Percentiles rank a stretch among this genome's conserved stretches.
Conservation (phyloP, 2,329 filamentous ascomycete genomes). For the Aschersonia sp. region DNA sequence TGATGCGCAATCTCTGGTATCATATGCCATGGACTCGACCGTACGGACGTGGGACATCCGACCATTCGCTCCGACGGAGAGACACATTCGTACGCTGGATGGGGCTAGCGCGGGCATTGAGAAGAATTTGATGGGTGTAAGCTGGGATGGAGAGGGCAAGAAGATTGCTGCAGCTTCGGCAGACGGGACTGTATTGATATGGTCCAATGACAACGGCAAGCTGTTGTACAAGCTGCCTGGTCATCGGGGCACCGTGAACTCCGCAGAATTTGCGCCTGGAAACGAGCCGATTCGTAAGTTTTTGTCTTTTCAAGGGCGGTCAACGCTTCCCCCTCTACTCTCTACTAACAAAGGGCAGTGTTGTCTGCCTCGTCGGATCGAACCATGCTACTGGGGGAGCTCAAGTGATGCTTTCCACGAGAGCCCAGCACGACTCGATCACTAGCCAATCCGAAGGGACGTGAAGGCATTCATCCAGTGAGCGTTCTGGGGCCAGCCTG, state of each 20-base stretch:
- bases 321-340: neutral
- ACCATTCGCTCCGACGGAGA: conserved; percentile 80
- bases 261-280: conserved; percentile 76
- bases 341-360: conserved; percentile 41
- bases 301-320: neutral
- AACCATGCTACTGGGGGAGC: conserved; percentile 69
- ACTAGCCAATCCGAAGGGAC: no score
- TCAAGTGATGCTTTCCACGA: conserved; percentile 25
- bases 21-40: conserved; percentile 86
- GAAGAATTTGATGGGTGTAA: conserved; percentile 80
- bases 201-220: conserved; percentile 81
- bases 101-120: conserved; percentile 80
- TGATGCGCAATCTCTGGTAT: conserved; percentile 78
- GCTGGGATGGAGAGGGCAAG: conserved; percentile 78
- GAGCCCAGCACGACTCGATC: no score
- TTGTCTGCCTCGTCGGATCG: conserved; percentile 84
- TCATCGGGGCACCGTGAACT: conserved; percentile 89
- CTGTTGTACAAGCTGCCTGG: conserved; percentile 88
- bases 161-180: conserved; percentile 80
- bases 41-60: conserved; percentile 92
- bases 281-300: conserved; percentile 77
- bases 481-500: no score
- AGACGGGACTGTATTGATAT: conserved; percentile 81
- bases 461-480: no score
- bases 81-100: conserved; percentile 77